phyloP scores from a whole-genome alignment of 163 green algal genomes.

The Chloromonas sp. region DNA sequence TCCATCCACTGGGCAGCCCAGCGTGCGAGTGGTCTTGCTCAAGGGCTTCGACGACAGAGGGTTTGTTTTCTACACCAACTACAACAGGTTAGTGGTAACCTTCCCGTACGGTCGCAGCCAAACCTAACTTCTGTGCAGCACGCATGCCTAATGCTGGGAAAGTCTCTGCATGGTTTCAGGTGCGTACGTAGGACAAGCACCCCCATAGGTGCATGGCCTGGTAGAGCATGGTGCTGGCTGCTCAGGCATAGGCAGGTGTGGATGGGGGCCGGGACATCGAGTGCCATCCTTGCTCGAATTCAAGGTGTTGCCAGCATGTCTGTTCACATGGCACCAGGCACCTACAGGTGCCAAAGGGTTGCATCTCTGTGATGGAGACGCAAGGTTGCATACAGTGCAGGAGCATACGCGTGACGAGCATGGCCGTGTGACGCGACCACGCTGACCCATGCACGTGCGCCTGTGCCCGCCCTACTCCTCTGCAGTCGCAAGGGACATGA shows the following conservation, averaged over 20 bases:
- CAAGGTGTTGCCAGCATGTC: too few species aligned
- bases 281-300: too few species aligned
- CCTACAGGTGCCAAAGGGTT: too few species aligned
- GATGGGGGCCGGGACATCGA: too few species aligned
- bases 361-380: too few species aligned
- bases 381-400: too few species aligned
- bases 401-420: too few species aligned
- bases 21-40: slow-evolving; percentile 72
- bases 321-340: too few species aligned
- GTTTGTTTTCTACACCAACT: slow-evolving; percentile 93
- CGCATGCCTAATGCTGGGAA: not conserved
- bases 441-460: too few species aligned
- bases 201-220: not conserved
- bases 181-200: not conserved
- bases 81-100: slow-evolving; percentile 35
- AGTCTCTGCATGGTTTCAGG: not conserved
- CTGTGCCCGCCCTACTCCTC: not conserved
- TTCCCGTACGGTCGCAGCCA: not conserved
- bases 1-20: slow-evolving; percentile 33
- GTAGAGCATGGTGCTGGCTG: not conserved
- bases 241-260: too few species aligned
- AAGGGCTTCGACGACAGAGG: slow-evolving; percentile 71
- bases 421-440: too few species aligned
- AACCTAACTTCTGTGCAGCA: not conserved
- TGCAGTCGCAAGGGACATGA: slow-evolving; percentile 57